Base-by-base conservation (phyloP, 495 filamentous ascomycete species). In the Penicillium lagena region DNA sequence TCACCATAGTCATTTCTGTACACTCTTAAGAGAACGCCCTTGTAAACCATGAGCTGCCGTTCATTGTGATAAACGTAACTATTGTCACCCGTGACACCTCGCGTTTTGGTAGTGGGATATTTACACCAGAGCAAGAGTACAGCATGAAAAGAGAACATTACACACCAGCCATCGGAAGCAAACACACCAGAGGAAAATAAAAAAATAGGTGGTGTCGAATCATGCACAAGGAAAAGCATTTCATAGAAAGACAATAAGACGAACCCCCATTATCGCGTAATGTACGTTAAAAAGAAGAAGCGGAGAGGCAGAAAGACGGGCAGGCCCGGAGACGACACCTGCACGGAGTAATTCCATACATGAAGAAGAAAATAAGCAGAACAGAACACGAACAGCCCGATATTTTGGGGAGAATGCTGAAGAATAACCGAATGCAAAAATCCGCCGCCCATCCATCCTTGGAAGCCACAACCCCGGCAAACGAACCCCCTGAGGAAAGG, bases 261-360 rank as follows among this genome's bases (percentile, higher is more conserved):
- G 50, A 55, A 54, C 44, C 45, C 48, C 50, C 52, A 51, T 50
- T 52, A 50, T 54, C 55, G 55, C 55, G 52, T 58, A 63, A 67
- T 60, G 40, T 55, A 59, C 50, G 56, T 54, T 53, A 49, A 36
- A 31, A 40, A 31, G 39, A 43, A 42, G 22, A 37, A 34, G 32
- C 39, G 13, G n/a, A 39, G 51, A 37, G n/a, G 34, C 35, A 49
- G 45, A 13, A 29, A 31, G 47, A 30, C 36, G 35, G 13, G 36
- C 33, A 33, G 12, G 32, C 32, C 9, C n/a, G 10, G 32, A 9
- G 22, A 34, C n/a, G 14, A 38, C 6, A 42, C 39, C 48, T 52
- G 52, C 47, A 45, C 45, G 48, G 29, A 53, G 44, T 40, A 52
- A 43, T 12, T 34, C 32, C 32, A 34, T 34, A 34, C 37, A 32